phyloP scores from a whole-genome alignment of 1,284 basidiomycete genomes.

The Fomes fomentarius region DNA sequence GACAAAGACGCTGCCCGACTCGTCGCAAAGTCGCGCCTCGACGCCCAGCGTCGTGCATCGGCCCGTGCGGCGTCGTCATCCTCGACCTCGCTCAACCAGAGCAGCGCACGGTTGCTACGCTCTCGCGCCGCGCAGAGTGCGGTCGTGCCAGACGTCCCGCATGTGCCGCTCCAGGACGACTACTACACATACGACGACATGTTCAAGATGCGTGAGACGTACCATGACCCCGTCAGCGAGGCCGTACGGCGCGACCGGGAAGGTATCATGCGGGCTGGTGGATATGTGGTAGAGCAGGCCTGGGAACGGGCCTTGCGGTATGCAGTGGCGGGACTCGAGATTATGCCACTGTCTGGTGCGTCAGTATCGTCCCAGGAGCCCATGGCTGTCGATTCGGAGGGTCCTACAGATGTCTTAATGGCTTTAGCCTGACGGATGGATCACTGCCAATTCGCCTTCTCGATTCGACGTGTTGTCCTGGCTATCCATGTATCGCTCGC shows the following conservation, averaged over 20 bases:
- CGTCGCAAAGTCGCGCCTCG: slow-evolving; percentile 70
- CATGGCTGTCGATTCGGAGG: slow-evolving; percentile 12
- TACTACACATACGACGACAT: slow-evolving; percentile 77
- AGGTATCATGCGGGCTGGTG: slow-evolving; percentile 84
- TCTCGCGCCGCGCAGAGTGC: slow-evolving; percentile 59
- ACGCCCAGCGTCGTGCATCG: slow-evolving; percentile 59
- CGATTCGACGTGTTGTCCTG: not conserved
- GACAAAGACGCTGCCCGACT: slow-evolving; percentile 70
- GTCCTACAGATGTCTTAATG: slow-evolving; percentile 43
- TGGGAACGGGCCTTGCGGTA: slow-evolving; percentile 85
- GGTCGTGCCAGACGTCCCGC: slow-evolving; percentile 74
- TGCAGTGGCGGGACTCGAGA: slow-evolving; percentile 77
- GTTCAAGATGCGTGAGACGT: slow-evolving; percentile 55
- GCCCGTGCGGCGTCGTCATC: slow-evolving; percentile 50
- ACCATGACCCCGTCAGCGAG: slow-evolving; percentile 75
- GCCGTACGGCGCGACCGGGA: slow-evolving; percentile 77
- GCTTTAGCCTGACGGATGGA: slow-evolving; percentile 31
- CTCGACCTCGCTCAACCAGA: slow-evolving; percentile 43
- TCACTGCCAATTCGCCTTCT: not conserved
- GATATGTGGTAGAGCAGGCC: slow-evolving; percentile 80
- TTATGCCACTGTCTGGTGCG: slow-evolving; percentile 43
- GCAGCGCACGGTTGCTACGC: slow-evolving; percentile 55
- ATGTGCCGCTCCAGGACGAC: slow-evolving; percentile 74
- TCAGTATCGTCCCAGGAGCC: slow-evolving; percentile 12
- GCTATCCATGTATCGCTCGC: no score